Evolutionary conservation across 2,329 filamentous ascomycete species (phyloP).

Genomic region (Microcera coccophila): DNA sequence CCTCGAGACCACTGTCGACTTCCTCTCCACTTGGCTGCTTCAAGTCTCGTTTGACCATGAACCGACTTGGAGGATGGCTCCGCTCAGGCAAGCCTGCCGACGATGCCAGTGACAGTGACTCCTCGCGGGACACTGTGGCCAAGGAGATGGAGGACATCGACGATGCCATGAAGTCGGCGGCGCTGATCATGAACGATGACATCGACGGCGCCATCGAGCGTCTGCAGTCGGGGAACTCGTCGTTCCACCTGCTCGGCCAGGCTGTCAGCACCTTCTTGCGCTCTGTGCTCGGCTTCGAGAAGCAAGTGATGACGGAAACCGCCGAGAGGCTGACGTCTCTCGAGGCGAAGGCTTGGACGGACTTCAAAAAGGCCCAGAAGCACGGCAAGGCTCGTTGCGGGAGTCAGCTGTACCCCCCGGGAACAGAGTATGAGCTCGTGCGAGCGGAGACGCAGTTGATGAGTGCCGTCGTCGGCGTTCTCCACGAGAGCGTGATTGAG

Average conservation of each 20-base stretch:
- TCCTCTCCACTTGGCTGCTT: not conserved
- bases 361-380: constrained; percentile 71
- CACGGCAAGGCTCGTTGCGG: constrained; percentile 41
- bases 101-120: constrained; percentile 28
- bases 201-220: constrained; percentile 76
- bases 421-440: constrained; percentile 81
- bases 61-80: constrained; percentile 50
- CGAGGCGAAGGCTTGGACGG: constrained; percentile 70
- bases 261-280: constrained; percentile 81
- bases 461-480: constrained; percentile 78
- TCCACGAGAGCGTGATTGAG: constrained; percentile 91
- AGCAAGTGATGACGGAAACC: constrained; percentile 83
- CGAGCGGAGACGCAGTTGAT: constrained; percentile 85
- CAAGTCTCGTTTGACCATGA: constrained; percentile 39
- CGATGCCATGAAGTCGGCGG: constrained; percentile 60
- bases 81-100: constrained; percentile 38
- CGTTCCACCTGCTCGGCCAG: constrained; percentile 83
- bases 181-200: constrained; percentile 83
- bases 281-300: constrained; percentile 86
- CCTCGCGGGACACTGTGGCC: constrained; percentile 28
- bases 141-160: constrained; percentile 53
- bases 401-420: constrained; percentile 66
- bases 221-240: constrained; percentile 67
- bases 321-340: constrained; percentile 67
- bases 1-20: not conserved